Conservation (phyloP, 1,284 basidiomycete species). For the Clitocybe nebularis region DNA sequence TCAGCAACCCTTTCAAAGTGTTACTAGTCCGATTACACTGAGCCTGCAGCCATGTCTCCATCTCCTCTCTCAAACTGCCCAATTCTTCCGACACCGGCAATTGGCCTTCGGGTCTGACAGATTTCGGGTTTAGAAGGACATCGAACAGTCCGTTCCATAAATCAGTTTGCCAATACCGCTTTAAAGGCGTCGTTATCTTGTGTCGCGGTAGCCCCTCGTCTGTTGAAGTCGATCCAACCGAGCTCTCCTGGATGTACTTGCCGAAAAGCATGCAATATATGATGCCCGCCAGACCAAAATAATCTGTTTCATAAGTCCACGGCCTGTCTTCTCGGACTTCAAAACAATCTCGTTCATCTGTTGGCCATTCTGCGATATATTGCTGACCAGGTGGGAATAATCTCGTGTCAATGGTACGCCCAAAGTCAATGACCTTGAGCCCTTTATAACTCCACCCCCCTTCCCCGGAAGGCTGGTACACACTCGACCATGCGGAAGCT, state of each 20-base stretch:
- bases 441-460: slow-evolving; percentile 89
- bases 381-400: slow-evolving; percentile 76
- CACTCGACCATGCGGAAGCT: slow-evolving; percentile 64
- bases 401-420: slow-evolving; percentile 84
- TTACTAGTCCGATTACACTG: slow-evolving; percentile 86
- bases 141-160: slow-evolving; percentile 88
- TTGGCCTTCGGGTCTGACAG: slow-evolving; percentile 46
- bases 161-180: slow-evolving; percentile 93
- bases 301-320: slow-evolving; percentile 96
- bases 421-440: slow-evolving; percentile 94
- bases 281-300: slow-evolving; percentile 90
- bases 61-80: slow-evolving; percentile 61
- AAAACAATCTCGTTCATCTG: slow-evolving; percentile 84
- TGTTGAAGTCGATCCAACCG: slow-evolving; percentile 37
- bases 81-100: slow-evolving; percentile 76
- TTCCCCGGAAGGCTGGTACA: slow-evolving; percentile 74
- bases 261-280: slow-evolving; percentile 96
- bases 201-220: slow-evolving; percentile 37
- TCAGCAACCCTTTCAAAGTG: slow-evolving; percentile 80
- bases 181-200: slow-evolving; percentile 77
- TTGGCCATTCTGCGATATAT: slow-evolving; percentile 87
- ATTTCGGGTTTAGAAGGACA: slow-evolving; percentile 76
- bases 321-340: slow-evolving; percentile 82
- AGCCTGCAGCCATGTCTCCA: slow-evolving; percentile 83
- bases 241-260: slow-evolving; percentile 81